These are phyloP conservation scores for Trichoderma atrobrunneum DNA, from an alignment of 2,329 filamentous ascomycete species.

Conservation along the genomic window DNA sequence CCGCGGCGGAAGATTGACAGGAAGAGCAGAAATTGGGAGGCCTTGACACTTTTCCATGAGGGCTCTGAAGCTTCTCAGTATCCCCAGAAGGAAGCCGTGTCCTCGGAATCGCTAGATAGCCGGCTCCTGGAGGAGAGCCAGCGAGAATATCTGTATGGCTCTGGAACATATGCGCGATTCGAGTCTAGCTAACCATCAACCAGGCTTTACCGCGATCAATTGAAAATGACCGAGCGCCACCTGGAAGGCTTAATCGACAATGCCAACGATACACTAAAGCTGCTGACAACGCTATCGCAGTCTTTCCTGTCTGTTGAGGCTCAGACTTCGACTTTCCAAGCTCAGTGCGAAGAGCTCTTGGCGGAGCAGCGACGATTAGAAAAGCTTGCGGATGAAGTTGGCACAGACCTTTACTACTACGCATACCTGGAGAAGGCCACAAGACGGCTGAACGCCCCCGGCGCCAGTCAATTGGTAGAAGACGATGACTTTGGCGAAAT, in stretches of 20 bases:
- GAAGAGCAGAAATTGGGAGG: conserved; percentile 49
- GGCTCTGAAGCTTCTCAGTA: conserved; percentile 23
- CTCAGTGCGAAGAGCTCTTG: conserved; percentile 85
- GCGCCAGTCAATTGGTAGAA: conserved; percentile 80
- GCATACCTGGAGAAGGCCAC: conserved; percentile 89
- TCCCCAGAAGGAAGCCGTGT: conserved; percentile 24
- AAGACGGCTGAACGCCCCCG: conserved; percentile 84
- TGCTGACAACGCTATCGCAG: conserved; percentile 75
- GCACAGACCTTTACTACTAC: conserved; percentile 91
- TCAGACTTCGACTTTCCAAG: conserved; percentile 90
- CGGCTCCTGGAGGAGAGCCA: conserved; percentile 78
- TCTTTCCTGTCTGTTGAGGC: conserved; percentile 85
- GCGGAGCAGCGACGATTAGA: conserved; percentile 77
- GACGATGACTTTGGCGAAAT: conserved; percentile 85
- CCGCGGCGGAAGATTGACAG: conserved; percentile 39
- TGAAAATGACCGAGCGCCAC: conserved; percentile 76
- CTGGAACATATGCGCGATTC: not conserved
- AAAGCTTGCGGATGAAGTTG: conserved; percentile 76
- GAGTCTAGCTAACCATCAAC: conserved; percentile 29
- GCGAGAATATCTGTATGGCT: conserved; percentile 74
- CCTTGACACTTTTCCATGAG: conserved; percentile 38
- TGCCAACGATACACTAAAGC: conserved; percentile 70
- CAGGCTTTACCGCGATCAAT: conserved; percentile 76
- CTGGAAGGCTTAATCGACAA: conserved; percentile 75
- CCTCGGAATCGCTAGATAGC: conserved; percentile 50